Conservation (phyloP, 306 rosid species). For the Vigna radiata region DNA sequence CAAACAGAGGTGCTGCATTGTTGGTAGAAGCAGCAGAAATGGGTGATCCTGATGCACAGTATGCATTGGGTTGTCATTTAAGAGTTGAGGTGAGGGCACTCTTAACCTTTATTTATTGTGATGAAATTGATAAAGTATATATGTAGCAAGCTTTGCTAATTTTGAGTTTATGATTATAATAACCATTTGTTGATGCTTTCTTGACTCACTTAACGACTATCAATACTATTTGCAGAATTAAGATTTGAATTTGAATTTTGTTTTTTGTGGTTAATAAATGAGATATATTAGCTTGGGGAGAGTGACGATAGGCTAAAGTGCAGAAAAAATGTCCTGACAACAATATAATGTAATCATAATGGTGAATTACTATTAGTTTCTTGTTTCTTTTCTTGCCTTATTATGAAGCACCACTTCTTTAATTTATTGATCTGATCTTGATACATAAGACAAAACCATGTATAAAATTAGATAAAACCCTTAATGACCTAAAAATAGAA, state of each 20-base stretch:
- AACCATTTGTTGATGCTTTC: constrained; percentile 26
- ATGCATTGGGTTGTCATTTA: constrained; percentile 82
- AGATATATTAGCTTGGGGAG: too few species aligned
- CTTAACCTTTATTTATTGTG: constrained; percentile 14
- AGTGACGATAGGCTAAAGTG: too few species aligned
- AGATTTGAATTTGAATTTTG: too few species aligned
- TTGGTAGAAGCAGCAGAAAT: constrained; percentile 95
- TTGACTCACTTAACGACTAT: not conserved
- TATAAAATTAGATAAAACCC: too few species aligned
- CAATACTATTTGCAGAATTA: not conserved
- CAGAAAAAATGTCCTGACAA: too few species aligned
- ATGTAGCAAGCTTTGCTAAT: not conserved
- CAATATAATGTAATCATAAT: too few species aligned
- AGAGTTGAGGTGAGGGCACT: constrained; percentile 73
- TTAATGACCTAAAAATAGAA: too few species aligned
- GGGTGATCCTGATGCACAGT: constrained; percentile 91
- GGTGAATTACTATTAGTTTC: not conserved
- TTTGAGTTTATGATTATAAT: constrained; percentile 2
- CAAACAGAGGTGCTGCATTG: constrained; percentile 82
- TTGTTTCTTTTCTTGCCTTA: constrained; percentile 19
- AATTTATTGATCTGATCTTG: too few species aligned
- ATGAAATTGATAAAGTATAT: constrained; percentile 27
- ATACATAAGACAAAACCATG: not conserved
- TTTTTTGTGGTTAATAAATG: too few species aligned
- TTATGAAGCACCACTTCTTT: too few species aligned